phyloP scores from a whole-genome alignment of 2,329 filamentous ascomycete genomes.

The Didymella keratinophila region DNA sequence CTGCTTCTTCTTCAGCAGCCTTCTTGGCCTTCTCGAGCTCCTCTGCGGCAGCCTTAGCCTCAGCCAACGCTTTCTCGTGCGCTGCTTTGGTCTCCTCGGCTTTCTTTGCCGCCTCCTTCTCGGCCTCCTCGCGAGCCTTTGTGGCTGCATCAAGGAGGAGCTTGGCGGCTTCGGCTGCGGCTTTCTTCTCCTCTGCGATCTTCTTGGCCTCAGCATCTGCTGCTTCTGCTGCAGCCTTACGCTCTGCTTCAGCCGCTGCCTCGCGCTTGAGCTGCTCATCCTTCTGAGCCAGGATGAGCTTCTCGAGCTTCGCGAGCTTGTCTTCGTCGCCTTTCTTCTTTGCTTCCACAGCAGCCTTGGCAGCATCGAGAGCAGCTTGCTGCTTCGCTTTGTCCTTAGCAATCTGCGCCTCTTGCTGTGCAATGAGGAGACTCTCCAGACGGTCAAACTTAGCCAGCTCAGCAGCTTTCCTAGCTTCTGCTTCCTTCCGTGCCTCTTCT shows the following conservation, averaged over 20 bases:
- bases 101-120: conserved; percentile 41
- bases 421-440: conserved; percentile 47
- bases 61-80: conserved; percentile 58
- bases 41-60: conserved; percentile 54
- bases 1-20: conserved; percentile 57
- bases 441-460: conserved; percentile 49
- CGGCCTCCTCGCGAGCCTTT: conserved; percentile 44
- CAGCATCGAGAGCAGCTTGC: conserved; percentile 39
- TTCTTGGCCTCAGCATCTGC: conserved; percentile 60
- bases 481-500: conserved; percentile 36
- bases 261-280: conserved; percentile 51
- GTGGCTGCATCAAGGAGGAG: conserved; percentile 41
- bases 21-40: conserved; percentile 57
- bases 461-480: conserved; percentile 43
- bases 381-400: conserved; percentile 49
- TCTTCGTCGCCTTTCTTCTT: conserved; percentile 50
- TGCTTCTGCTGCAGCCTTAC: conserved; percentile 56
- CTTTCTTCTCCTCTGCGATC: conserved; percentile 58
- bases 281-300: conserved; percentile 53
- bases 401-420: conserved; percentile 47
- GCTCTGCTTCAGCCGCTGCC: conserved; percentile 41
- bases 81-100: conserved; percentile 55
- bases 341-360: conserved; percentile 35
- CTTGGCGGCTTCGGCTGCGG: conserved; percentile 41
- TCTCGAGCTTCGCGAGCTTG: conserved; percentile 45